Evolutionary conservation across 768 basidiomycete species (phyloP).

Genomic region (Hebeloma cylindrosporum): DNA sequence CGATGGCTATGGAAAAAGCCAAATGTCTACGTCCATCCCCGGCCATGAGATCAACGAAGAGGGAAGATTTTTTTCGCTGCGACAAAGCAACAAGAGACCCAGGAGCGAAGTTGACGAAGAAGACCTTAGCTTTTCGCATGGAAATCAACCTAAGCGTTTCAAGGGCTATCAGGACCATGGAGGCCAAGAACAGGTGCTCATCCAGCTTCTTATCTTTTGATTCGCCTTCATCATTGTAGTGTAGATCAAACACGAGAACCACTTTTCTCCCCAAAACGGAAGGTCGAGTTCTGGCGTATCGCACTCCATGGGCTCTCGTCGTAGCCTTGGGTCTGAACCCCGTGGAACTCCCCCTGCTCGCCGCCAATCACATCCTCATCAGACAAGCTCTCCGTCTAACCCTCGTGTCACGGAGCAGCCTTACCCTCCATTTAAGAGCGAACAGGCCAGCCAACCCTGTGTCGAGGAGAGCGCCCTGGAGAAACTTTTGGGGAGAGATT

Average conservation of each 20-base stretch:
- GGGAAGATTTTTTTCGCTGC: constrained; percentile 12
- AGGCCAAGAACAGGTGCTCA: not conserved
- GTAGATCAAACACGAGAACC: not conserved
- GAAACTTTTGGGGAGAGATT: constrained; percentile 43
- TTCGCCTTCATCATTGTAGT: no score
- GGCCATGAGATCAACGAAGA: constrained; percentile 18
- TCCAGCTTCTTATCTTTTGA: not conserved
- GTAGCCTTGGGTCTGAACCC: not conserved
- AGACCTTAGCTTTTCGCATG: constrained; percentile 9
- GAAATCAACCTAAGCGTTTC: constrained; percentile 17
- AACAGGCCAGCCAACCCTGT: not conserved
- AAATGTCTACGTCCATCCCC: not conserved
- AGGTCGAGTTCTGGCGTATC: constrained; percentile 21
- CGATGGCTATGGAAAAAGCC: not conserved
- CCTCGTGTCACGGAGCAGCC: not conserved
- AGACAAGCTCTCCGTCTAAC: not conserved
- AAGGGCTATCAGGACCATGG: constrained; percentile 12
- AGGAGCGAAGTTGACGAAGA: constrained; percentile 17
- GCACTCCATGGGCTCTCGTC: constrained; percentile 6
- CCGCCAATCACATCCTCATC: not conserved
- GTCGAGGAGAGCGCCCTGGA: constrained; percentile 27
- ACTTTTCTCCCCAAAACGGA: constrained; percentile 5
- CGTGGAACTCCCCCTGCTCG: not conserved
- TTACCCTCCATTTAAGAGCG: not conserved
- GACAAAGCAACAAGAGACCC: constrained; percentile 13